A percentile compares a stretch with the other conserved stretches of the same genome.
phyloP scores from a whole-genome alignment of 2,329 filamentous ascomycete genomes.

The Nemania abortiva region DNA sequence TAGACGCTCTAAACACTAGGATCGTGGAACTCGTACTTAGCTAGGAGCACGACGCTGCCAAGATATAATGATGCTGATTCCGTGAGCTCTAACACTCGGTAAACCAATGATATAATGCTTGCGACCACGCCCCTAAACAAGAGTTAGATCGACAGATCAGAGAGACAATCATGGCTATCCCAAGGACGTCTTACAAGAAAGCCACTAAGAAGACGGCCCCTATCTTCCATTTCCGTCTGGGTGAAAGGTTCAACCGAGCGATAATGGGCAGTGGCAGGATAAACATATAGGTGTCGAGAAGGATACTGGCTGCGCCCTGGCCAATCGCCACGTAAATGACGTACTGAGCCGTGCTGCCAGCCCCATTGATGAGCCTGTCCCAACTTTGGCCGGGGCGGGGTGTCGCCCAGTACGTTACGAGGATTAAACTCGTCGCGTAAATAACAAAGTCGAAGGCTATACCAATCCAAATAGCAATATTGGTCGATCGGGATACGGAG shows the following conservation, averaged over 20 bases:
- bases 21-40: slow-evolving; percentile 7
- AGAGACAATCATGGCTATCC: neutral
- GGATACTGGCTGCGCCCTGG: slow-evolving; percentile 13
- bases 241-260: slow-evolving; percentile 25
- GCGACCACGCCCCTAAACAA: slow-evolving; percentile 23
- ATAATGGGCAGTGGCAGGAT: slow-evolving; percentile 33
- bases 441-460: slow-evolving; percentile 22
- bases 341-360: slow-evolving; percentile 6
- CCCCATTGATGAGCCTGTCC: slow-evolving; percentile 11
- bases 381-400: slow-evolving; percentile 29
- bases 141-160: slow-evolving; percentile 6
- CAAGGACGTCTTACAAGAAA: slow-evolving; percentile 24
- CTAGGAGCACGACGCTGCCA: slow-evolving; percentile 16
- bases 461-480: slow-evolving; percentile 36
- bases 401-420: slow-evolving; percentile 21
- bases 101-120: slow-evolving; percentile 26
- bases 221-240: slow-evolving; percentile 25
- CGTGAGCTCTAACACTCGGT: slow-evolving; percentile 19
- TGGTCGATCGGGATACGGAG: slow-evolving; percentile 16
- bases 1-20: no score
- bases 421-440: slow-evolving; percentile 24
- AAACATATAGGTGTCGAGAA: slow-evolving; percentile 33
- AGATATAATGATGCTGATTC: slow-evolving; percentile 16
- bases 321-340: slow-evolving; percentile 15
- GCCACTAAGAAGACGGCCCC: slow-evolving; percentile 31